A percentile compares a stretch with the other conserved stretches of the same genome.
Evolutionary conservation across 2,329 filamentous ascomycete genomes (phyloP).

Genomic region (Apiospora arundinis): DNA sequence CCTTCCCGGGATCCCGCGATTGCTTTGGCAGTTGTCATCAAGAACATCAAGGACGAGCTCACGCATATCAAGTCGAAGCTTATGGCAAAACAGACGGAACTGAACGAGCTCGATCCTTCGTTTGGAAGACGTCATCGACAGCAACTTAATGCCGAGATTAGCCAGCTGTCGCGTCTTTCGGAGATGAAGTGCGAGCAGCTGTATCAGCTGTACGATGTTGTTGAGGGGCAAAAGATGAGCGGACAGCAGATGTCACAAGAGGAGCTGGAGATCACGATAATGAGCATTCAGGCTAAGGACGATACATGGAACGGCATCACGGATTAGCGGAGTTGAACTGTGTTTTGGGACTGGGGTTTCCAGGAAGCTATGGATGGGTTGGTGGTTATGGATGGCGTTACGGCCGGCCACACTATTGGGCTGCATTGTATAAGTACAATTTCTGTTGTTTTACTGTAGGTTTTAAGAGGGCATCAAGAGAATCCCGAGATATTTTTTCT

Average conservation of each 20-base stretch:
- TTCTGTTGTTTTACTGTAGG: conserved; percentile 11
- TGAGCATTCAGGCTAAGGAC: conserved; percentile 51
- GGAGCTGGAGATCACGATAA: conserved; percentile 69
- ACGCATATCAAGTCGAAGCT: conserved; percentile 76
- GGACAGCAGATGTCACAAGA: conserved; percentile 68
- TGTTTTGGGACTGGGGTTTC: neutral
- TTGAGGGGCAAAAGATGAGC: conserved; percentile 76
- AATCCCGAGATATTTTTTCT: neutral
- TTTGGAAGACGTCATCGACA: conserved; percentile 70
- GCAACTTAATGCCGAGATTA: conserved; percentile 65
- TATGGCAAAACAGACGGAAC: conserved; percentile 64
- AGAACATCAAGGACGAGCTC: conserved; percentile 80
- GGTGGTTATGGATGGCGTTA: conserved; percentile 16
- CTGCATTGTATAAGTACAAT: conserved; percentile 15
- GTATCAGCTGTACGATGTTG: conserved; percentile 82
- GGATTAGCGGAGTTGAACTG: conserved; percentile 28
- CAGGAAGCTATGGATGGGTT: conserved; percentile 7
- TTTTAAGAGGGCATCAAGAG: neutral
- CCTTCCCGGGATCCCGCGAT: conserved; percentile 72
- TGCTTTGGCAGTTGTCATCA: conserved; percentile 83
- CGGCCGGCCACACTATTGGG: neutral
- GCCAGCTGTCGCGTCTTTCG: conserved; percentile 65
- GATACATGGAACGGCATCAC: conserved; percentile 39
- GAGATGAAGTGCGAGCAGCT: conserved; percentile 81
- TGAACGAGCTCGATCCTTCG: conserved; percentile 71